Base-by-base conservation (phyloP, 108 stramenopile genomes). In the Heterococcus sp. region DNA sequence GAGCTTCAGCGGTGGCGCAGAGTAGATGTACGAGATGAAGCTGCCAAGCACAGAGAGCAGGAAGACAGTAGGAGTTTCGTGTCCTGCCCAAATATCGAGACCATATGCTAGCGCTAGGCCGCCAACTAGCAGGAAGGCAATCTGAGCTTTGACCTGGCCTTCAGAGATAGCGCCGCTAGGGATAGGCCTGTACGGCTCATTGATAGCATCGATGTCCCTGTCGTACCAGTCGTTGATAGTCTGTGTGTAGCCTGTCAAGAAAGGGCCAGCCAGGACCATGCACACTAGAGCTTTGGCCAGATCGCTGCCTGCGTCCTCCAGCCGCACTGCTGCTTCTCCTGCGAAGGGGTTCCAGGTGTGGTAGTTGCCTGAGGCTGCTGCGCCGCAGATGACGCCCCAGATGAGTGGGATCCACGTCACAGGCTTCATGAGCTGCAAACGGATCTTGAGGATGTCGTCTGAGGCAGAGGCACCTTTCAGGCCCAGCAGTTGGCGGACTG, bases 151-250 rank as follows among this genome's bases (percentile, higher is more conserved):
- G 34, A 95, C 66, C 66, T 67, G 8, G 36, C 75, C 70, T 84
- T 95, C 93, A 37, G 92, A 87, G 72, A 96, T 96, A 34, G 91
- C 90, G 2, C 96, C 96, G 67, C 89, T 90, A 2, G 96, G 96
- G 70, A 97, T 97, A 1, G 96, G 96, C 66, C 96, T 89, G 85
- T 97, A 93, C 3, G 96, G 96, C 88, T 97, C 96, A 69, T 97
- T 97, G 86, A 97, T 97, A 66, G 96, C 96, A 89, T 97, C 96
- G 81, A 97, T 95, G 28, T 97, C 96, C 34, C 93, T 88, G 90
- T 97, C 96, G 84, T 97, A 95, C 95, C 95, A 96, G 82, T 96
- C 95, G 85, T 96, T 96, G 72, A 96, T 95, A n/a, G 96, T 96
- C 89, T 97, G 96, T 3, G 94, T 94, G 86, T 93, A 97, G 39